phyloP scores from a whole-genome alignment of 176 grass and related monocot genomes.

The Puya raimondii region DNA sequence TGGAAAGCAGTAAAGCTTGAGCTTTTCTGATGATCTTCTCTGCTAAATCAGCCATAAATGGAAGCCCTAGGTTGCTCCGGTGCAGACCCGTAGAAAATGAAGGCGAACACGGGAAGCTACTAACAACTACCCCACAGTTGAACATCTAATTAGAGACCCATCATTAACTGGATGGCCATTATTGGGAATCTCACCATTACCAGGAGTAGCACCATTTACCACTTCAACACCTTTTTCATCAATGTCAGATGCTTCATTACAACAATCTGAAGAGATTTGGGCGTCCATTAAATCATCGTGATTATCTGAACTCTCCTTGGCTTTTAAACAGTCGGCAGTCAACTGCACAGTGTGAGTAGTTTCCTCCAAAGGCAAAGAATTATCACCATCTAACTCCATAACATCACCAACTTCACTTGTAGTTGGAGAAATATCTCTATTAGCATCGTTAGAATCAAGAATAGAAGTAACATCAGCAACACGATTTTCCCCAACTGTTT shows the following conservation, averaged over 20 bases:
- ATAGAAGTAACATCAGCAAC: neutral
- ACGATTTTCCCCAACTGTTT: neutral
- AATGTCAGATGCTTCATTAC: neutral
- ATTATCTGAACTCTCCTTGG: neutral
- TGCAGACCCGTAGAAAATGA: no score
- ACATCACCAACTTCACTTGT: neutral
- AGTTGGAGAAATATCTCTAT: neutral
- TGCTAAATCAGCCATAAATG: no score
- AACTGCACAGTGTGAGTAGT: neutral
- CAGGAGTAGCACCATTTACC: neutral
- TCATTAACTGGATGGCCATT: neutral
- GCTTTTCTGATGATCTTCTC: no score
- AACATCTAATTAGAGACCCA: neutral
- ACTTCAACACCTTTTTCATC: conserved; percentile 3
- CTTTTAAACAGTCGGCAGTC: neutral
- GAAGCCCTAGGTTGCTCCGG: no score
- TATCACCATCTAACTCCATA: conserved; percentile 1
- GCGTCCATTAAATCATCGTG: neutral
- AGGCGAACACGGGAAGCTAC: neutral
- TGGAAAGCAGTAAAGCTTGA: no score
- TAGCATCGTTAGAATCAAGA: neutral
- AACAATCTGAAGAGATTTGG: neutral
- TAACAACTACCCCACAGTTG: neutral
- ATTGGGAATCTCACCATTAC: neutral
- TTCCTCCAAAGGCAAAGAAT: neutral